Base-by-base conservation (phyloP, 805 yeast genomes). In the Deakozyma indianensis region DNA sequence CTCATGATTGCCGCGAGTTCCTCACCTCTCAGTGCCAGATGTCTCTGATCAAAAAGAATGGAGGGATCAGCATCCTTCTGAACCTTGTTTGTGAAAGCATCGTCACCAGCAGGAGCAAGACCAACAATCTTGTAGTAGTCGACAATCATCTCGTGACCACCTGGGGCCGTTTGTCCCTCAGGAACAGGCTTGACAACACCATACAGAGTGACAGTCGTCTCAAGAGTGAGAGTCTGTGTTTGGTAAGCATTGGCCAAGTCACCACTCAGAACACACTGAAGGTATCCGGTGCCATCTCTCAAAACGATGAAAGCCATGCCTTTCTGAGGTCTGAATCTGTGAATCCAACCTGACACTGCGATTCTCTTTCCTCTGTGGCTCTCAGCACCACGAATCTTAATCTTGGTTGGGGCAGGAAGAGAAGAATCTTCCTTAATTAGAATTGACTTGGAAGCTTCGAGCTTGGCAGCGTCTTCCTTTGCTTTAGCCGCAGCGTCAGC, bases 91-190 rank as follows among this genome's bases (percentile, higher is more conserved):
- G 95, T 77, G 73, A 92, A 82, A 3, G 97, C 78, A 40, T 88
- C 97, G 41, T 86, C 94, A 46, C 98, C 99, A 47, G 88, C 67
- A 55, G 99, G 99, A 41, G 99, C 98, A 51, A 85, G 73, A 45
- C 96, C 96, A 48, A 88, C 70, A 47, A 92, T 70, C 63, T 83
- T 80, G 64, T 88, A 92, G 70, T 74, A 92, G 65, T 92, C 98
- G 46, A 80, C 96, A 50, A 74, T 73, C 56, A 94, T 74, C 68
- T 92, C 99, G 52, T 90, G 94, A 50, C 95, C 95, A 51, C 97
- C 97, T 48, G 96, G 96, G 7, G 98, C 99, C 53, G 82, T 71
- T 65, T 92, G 88, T 51, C 98, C 98, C 63, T 86, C 96, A 47
- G 97, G 97, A 43, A 94, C 71, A 56, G 81, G 76, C 63, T 75